These are phyloP conservation scores for Hemisphaericaspora xylofermentans DNA, from an alignment of 1,139 yeast genomes.

Conservation along the genomic window DNA sequence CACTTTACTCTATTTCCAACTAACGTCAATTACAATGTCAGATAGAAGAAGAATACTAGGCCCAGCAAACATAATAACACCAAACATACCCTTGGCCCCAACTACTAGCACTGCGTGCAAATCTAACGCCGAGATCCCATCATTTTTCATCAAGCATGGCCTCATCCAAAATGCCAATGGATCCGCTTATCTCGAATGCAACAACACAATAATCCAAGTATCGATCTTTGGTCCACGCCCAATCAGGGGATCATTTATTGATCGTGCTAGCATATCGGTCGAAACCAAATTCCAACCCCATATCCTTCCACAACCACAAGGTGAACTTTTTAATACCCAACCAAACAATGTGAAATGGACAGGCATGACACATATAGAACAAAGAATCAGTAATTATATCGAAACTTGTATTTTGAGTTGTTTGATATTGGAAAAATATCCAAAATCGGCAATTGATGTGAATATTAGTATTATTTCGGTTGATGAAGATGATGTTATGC, in stretches of 20 bases:
- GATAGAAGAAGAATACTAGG: conserved; percentile 77
- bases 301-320: conserved; percentile 42
- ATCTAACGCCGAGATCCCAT: conserved; percentile 25
- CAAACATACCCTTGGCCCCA: conserved; percentile 23
- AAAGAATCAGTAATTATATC: conserved; percentile 52
- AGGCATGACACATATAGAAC: conserved; percentile 49
- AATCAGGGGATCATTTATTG: conserved; percentile 70
- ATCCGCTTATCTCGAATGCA: conserved; percentile 74
- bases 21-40: conserved; percentile 40
- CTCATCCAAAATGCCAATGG: conserved; percentile 75
- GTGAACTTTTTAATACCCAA: conserved; percentile 21
- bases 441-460: conserved; percentile 84
- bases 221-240: conserved; percentile 91
- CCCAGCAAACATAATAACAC: conserved; percentile 57
- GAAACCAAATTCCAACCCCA: conserved; percentile 61
- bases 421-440: conserved; percentile 70
- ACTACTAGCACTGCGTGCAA: conserved; percentile 1
- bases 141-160: conserved; percentile 57
- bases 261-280: conserved; percentile 67
- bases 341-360: conserved; percentile 28
- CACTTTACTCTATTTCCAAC: no score
- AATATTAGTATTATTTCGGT: conserved; percentile 63
- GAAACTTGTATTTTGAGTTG: conserved; percentile 60
- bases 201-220: conserved; percentile 60
- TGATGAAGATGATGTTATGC: conserved; percentile 25